Base-by-base conservation (phyloP, 2,329 filamentous ascomycete species). In the Colletotrichum tabaci region DNA sequence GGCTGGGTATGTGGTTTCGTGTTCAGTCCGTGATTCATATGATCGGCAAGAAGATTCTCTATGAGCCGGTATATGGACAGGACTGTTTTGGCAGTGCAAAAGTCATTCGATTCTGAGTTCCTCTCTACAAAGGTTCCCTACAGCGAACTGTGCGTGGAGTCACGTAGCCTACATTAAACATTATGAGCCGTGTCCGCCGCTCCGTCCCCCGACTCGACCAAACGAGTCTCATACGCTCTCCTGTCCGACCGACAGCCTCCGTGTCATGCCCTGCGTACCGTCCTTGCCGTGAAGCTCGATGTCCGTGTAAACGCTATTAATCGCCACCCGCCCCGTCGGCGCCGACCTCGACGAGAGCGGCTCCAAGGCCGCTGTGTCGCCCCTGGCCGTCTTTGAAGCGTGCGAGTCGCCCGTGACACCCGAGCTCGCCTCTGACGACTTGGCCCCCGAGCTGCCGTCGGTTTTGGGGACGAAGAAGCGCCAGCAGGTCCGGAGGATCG, bases 401-500 rank as follows among this genome's bases (percentile, higher is more conserved):
- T 16, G 16, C 35, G 49, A 50, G 21, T n/a, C 26, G n/a, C 10
- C 46, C 26, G 53, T 23, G 15, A 23, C n/a, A 13, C 50, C 57
- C 1, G 56, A 52, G 9, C 23, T 50, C 35, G 23, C 52, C 12
- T 58, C 55, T 2, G 66, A 40, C 13, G 61, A 38, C 16, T 47
- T 35, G 16, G 2, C 30, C 16, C 58, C 21, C 57, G 38, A 52
- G n/a, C 50, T 46, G 50, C 13, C 12, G 49, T 40, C 42, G 53
- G 26, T 44, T 13, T 23, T 8, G 10, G 65, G 68, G 46, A 63
- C 57, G 65, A 71, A 44, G 46, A 46, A 47, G 44, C 35, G 53
- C 69, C 69, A 73, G 26, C 44, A 56, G 10, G 50, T 42, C 23
- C 52, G 44, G 23, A 61, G 42, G 38, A 62, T 44, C n/a, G 71